These are phyloP conservation scores for Globisporangium camurandrum DNA, from an alignment of 352 stramenopile species.

Conservation along the genomic window DNA sequence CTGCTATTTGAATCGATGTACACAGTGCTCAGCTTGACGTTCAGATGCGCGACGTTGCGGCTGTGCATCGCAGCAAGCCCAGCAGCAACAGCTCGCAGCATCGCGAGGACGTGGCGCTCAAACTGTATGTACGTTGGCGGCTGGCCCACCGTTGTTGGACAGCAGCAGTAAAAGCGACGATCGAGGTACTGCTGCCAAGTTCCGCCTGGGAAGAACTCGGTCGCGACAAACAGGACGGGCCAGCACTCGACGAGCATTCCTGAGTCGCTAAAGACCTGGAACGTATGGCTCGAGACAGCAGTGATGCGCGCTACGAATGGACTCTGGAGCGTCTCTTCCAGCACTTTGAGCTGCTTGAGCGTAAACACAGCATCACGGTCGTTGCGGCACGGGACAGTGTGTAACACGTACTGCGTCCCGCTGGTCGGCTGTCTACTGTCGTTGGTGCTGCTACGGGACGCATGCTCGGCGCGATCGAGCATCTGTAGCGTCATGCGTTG, in stretches of 20 bases:
- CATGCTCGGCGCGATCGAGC: conserved; percentile 15
- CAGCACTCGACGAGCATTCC: conserved; percentile 56
- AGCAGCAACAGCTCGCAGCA: conserved; percentile 42
- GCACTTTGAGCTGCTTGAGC: conserved; percentile 21
- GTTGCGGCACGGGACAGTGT: conserved; percentile 35
- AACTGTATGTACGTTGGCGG: conserved; percentile 15
- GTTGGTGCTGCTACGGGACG: too few species aligned
- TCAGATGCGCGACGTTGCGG: conserved; percentile 39
- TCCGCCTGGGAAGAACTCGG: conserved; percentile 31
- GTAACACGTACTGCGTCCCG: conserved; percentile 34
- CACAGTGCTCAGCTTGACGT: conserved; percentile 43
- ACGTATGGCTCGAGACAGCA: conserved; percentile 36
- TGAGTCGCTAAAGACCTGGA: conserved; percentile 54
- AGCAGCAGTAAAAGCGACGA: background rate
- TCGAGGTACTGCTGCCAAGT: conserved; percentile 32
- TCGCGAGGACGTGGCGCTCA: conserved; percentile 23
- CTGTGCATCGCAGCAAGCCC: conserved; percentile 52
- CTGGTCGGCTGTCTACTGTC: conserved; percentile 10
- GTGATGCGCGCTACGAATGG: conserved; percentile 27
- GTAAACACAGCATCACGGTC: conserved; percentile 29
- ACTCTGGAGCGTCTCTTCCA: conserved; percentile 30
- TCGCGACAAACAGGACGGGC: conserved; percentile 43
- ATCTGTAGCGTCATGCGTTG: conserved; percentile 36
- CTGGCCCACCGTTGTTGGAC: too few species aligned
- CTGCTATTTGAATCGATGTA: conserved; percentile 16